phyloP scores from a whole-genome alignment of 345 rosid genomes.

The Pseudoturritis turrita region DNA sequence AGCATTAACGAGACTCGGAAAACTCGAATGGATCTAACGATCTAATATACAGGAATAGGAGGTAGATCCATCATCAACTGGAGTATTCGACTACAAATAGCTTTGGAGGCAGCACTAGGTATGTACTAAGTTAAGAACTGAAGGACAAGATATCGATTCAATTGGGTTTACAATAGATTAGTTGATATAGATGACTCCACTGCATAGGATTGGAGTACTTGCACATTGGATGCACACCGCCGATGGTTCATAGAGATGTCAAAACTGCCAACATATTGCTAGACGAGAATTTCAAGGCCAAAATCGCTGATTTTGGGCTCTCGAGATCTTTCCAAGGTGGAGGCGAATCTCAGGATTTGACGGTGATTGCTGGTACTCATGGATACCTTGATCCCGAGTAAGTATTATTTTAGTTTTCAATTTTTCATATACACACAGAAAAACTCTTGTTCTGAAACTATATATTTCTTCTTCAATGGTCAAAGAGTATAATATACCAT shows the following conservation, averaged over 20 bases:
- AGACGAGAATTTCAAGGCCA: constrained; percentile 41
- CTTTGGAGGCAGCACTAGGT: constrained; percentile 49
- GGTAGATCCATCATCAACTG: constrained; percentile 19
- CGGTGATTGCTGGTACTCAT: not conserved
- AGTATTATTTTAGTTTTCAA: not conserved
- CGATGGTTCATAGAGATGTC: constrained; percentile 43
- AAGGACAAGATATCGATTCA: not conserved
- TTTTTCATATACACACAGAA: not conserved
- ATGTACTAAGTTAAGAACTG: not conserved
- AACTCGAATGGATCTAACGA: not conserved
- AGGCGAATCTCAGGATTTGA: not conserved
- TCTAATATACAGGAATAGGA: not conserved
- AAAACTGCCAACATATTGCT: constrained; percentile 44
- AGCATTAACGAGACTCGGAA: not conserved
- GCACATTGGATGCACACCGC: constrained; percentile 34
- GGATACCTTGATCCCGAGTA: constrained; percentile 8
- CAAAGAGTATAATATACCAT: not conserved
- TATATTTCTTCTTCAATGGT: not conserved
- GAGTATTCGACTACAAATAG: constrained; percentile 35
- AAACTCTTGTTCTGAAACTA: not conserved
- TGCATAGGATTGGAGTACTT: constrained; percentile 4
- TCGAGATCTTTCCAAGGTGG: constrained; percentile 23
- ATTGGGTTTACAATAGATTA: not conserved
- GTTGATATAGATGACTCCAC: not conserved
- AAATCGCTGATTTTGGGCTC: constrained; percentile 48